These are phyloP conservation scores for Medicago lupulina DNA, from an alignment of 306 rosid genomes.

Conservation along the genomic window DNA sequence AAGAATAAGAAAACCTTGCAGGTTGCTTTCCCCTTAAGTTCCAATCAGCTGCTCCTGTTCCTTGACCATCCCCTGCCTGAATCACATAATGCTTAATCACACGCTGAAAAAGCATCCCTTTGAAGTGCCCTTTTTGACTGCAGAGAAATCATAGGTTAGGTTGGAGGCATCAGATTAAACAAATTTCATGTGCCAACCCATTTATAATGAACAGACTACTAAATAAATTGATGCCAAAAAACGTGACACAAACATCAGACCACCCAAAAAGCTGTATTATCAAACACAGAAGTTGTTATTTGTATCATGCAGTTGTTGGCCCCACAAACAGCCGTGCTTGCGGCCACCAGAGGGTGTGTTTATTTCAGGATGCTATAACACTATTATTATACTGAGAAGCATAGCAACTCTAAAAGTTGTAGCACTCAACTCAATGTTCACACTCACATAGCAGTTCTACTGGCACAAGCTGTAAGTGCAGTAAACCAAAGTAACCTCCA, in stretches of 20 bases:
- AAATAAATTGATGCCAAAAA: slow-evolving; percentile 15
- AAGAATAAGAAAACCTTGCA: slow-evolving; percentile 48
- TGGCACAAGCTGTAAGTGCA: neutral
- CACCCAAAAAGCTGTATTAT: slow-evolving; percentile 22
- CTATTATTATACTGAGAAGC: neutral
- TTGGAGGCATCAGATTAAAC: slow-evolving; percentile 27
- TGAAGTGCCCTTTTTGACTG: slow-evolving; percentile 90
- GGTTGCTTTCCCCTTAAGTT: slow-evolving; percentile 77
- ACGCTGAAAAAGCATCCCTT: slow-evolving; percentile 79
- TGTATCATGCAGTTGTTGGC: slow-evolving; percentile 13
- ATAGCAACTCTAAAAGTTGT: neutral
- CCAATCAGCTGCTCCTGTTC: slow-evolving; percentile 81
- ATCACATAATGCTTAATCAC: slow-evolving; percentile 86
- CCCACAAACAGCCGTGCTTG: neutral
- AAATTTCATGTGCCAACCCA: slow-evolving; percentile 31
- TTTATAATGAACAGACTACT: slow-evolving; percentile 9
- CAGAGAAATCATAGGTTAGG: slow-evolving; percentile 39
- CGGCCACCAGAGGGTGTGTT: neutral
- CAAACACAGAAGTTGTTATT: neutral
- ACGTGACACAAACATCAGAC: slow-evolving; percentile 2
- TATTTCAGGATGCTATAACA: slow-evolving; percentile 18
- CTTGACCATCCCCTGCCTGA: slow-evolving; percentile 81
- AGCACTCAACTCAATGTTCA: slow-evolving; percentile 7
- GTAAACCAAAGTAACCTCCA: neutral
- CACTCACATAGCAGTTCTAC: slow-evolving; percentile 3